A percentile compares a stretch with the other conserved stretches of the same genome.
Conservation (phyloP, 176 grass and related monocot species). For the Avena eriantha region DNA sequence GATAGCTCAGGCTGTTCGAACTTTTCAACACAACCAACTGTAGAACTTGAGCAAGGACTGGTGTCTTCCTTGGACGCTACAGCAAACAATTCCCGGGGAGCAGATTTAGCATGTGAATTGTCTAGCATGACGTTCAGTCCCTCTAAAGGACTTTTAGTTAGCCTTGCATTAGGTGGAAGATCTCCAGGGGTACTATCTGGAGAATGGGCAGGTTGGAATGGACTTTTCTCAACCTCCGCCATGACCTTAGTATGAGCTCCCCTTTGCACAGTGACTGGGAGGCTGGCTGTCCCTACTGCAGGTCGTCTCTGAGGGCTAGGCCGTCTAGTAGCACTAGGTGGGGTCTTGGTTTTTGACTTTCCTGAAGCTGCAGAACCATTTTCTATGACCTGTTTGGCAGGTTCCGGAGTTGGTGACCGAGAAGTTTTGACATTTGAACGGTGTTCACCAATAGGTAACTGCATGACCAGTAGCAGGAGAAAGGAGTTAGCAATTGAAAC, state of each 20-base stretch:
- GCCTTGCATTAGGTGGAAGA: conserved; percentile 14
- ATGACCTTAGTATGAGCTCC: conserved; percentile 43
- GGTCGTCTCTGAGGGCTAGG: conserved; percentile 53
- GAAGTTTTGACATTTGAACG: conserved; percentile 54
- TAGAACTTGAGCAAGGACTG: conserved; percentile 40
- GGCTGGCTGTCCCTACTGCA: conserved; percentile 44
- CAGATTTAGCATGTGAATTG: conserved; percentile 37
- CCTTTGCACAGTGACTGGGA: conserved; percentile 45
- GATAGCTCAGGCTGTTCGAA: conserved; percentile 53
- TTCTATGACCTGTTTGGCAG: conserved; percentile 60
- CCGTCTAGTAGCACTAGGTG: conserved; percentile 51
- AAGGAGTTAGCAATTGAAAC: conserved; percentile 38
- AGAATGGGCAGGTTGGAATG: conserved; percentile 33
- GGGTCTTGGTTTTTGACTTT: conserved; percentile 59
- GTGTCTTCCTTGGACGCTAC: conserved; percentile 47
- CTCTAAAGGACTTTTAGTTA: conserved; percentile 42
- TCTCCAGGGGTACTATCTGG: conserved; percentile 33
- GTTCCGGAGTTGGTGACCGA: conserved; percentile 56
- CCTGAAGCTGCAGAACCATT: conserved; percentile 41
- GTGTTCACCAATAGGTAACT: conserved; percentile 72
- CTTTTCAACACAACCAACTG: conserved; percentile 45
- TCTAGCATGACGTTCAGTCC: conserved; percentile 34
- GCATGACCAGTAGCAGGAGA: conserved; percentile 47
- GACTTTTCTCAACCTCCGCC: conserved; percentile 57
- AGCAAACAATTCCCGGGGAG: conserved; percentile 45